A percentile compares a stretch with the other conserved stretches of the same genome.
Conservation (phyloP, 148 eudicot species). For the Drosera capensis region DNA sequence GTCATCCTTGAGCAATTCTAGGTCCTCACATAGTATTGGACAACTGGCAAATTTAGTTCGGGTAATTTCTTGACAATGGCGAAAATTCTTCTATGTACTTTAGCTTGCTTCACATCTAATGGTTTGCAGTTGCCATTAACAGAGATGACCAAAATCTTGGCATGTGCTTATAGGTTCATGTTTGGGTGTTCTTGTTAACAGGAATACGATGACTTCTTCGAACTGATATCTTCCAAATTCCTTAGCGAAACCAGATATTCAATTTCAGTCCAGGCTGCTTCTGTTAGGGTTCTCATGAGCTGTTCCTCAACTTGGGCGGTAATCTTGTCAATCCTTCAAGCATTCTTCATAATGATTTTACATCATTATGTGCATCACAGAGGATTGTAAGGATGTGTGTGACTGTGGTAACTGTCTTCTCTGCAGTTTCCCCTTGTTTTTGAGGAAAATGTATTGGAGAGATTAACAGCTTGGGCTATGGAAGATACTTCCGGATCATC, state of each 20-base stretch:
- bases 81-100: background rate
- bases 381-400: background rate
- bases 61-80: slow-evolving; percentile 23
- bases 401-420: slow-evolving; percentile 5
- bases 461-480: slow-evolving; percentile 73
- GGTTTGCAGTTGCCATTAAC: background rate
- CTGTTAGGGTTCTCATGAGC: slow-evolving; percentile 75
- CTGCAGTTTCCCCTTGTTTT: slow-evolving; percentile 87
- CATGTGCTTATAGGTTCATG: background rate
- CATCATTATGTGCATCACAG: background rate
- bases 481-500: slow-evolving; percentile 36
- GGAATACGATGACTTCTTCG: slow-evolving; percentile 97
- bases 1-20: slow-evolving; percentile 40
- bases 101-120: background rate
- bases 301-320: slow-evolving; percentile 94
- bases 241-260: slow-evolving; percentile 67
- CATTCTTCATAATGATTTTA: background rate
- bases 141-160: background rate
- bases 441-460: slow-evolving; percentile 77
- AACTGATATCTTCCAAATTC: slow-evolving; percentile 69
- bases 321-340: slow-evolving; percentile 5
- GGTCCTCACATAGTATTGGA: slow-evolving; percentile 74
- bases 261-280: slow-evolving; percentile 68
- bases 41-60: slow-evolving; percentile 66
- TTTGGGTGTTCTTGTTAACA: slow-evolving; percentile 20